phyloP scores from a whole-genome alignment of 495 filamentous ascomycete species.

The Trichoderma asperelloides region DNA sequence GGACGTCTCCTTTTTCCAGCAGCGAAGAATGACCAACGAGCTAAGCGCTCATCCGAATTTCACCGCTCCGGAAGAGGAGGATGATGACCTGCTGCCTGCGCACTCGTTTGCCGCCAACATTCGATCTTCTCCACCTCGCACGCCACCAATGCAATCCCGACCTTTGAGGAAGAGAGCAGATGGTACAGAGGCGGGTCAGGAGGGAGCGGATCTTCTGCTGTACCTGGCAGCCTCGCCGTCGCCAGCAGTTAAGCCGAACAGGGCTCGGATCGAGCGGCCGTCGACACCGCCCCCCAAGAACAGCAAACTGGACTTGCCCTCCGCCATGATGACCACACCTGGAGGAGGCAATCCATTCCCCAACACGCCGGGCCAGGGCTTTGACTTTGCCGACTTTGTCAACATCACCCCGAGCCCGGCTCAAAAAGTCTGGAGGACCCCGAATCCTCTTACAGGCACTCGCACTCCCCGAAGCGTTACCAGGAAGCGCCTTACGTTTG shows the following conservation, averaged over 20 bases:
- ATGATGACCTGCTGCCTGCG: constrained; percentile 67
- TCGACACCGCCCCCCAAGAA: constrained; percentile 81
- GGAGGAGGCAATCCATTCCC: constrained; percentile 55
- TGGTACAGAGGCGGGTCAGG: constrained; percentile 53
- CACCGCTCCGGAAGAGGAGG: constrained; percentile 61
- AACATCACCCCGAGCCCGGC: constrained; percentile 95
- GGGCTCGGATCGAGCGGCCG: constrained; percentile 54
- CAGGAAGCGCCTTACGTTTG: constrained; percentile 36
- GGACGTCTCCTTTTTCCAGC: constrained; percentile 60
- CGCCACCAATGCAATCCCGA: constrained; percentile 61
- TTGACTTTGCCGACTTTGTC: constrained; percentile 95
- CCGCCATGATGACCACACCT: constrained; percentile 85
- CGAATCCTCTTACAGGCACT: constrained; percentile 25
- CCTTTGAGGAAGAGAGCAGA: constrained; percentile 24
- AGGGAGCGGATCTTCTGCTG: constrained; percentile 83
- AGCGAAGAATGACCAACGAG: constrained; percentile 51
- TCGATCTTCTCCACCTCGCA: constrained; percentile 70
- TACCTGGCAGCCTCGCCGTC: constrained; percentile 91
- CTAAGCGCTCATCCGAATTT: constrained; percentile 51
- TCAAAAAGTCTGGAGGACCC: constrained; percentile 75
- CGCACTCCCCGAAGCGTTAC: constrained; percentile 35
- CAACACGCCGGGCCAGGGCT: constrained; percentile 54
- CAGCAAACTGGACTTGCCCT: constrained; percentile 56
- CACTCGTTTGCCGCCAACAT: constrained; percentile 55
- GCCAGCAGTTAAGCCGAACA: constrained; percentile 46